These are phyloP conservation scores for Penicillium angulare DNA, from an alignment of 495 filamentous ascomycete genomes.

Conservation along the genomic window DNA sequence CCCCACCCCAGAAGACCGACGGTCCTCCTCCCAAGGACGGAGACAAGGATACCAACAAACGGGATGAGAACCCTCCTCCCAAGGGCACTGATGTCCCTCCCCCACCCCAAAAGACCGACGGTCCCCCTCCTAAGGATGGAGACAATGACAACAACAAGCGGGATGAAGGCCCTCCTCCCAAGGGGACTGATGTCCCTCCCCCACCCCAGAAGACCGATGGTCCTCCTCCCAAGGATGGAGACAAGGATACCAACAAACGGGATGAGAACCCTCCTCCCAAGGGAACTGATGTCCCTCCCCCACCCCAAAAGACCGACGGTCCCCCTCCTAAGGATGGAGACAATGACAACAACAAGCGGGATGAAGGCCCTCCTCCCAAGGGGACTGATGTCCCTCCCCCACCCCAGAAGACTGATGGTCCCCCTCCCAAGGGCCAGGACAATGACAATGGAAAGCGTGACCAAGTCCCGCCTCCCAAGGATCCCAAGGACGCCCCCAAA, in stretches of 20 bases:
- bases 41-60: not conserved
- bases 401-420: not conserved
- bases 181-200: not conserved
- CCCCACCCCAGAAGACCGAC: not conserved
- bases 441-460: not conserved
- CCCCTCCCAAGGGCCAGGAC: not conserved
- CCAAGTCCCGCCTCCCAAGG: not conserved
- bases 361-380: not conserved
- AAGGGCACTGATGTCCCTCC: not conserved
- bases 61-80: not conserved
- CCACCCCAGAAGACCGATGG: not conserved
- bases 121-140: not conserved
- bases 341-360: not conserved
- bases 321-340: not conserved
- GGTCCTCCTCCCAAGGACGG: not conserved
- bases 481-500: not conserved
- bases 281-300: not conserved
- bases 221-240: not conserved
- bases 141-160: slow-evolving; percentile 5
- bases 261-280: not conserved
- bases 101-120: not conserved
- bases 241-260: not conserved
- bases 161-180: not conserved
- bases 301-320: not conserved
- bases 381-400: not conserved